Evolutionary conservation across 768 basidiomycete genomes (phyloP).

Genomic region (Trametes gibbosa): DNA sequence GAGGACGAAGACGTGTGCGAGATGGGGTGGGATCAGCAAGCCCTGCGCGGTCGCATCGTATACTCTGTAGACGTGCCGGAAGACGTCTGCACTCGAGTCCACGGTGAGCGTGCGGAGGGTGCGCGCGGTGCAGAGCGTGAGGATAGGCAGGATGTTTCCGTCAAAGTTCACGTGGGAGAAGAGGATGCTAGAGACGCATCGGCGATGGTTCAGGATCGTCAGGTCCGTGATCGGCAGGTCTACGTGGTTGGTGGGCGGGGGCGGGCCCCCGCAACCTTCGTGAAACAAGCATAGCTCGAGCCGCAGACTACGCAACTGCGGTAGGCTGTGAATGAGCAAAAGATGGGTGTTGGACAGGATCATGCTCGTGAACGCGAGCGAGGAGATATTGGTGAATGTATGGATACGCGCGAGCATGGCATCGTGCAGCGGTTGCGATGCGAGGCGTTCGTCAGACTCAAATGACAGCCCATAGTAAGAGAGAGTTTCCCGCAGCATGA

Average conservation of each 20-base stretch:
- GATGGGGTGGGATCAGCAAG: constrained; percentile 20
- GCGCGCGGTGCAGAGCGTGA: constrained; percentile 35
- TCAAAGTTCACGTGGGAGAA: constrained; percentile 14
- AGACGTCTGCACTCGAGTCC: constrained; percentile 42
- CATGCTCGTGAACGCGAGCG: constrained; percentile 37
- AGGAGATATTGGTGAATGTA: constrained; percentile 37
- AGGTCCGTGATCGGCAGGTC: constrained; percentile 43
- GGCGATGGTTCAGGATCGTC: constrained; percentile 37
- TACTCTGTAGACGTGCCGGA: constrained; percentile 28
- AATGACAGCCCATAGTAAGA: constrained; percentile 12
- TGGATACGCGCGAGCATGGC: constrained; percentile 19
- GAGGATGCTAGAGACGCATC: constrained; percentile 6
- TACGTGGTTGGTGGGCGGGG: constrained; percentile 21
- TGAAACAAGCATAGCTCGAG: constrained; percentile 42
- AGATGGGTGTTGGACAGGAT: constrained; percentile 38
- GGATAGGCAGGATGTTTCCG: constrained; percentile 20
- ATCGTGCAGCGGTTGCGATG: constrained; percentile 14
- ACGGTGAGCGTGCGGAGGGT: constrained; percentile 41
- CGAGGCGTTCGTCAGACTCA: constrained; percentile 2
- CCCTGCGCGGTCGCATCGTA: constrained; percentile 11
- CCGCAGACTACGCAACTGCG: constrained; percentile 36
- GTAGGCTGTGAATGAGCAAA: constrained; percentile 35
- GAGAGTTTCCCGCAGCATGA: neutral
- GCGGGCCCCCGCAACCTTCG: neutral
- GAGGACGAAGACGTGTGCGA: constrained; percentile 24